Percentiles rank a stretch among this genome's conserved stretches.
phyloP scores from a whole-genome alignment of 805 yeast genomes.

The Cephaloascus fragrans region DNA sequence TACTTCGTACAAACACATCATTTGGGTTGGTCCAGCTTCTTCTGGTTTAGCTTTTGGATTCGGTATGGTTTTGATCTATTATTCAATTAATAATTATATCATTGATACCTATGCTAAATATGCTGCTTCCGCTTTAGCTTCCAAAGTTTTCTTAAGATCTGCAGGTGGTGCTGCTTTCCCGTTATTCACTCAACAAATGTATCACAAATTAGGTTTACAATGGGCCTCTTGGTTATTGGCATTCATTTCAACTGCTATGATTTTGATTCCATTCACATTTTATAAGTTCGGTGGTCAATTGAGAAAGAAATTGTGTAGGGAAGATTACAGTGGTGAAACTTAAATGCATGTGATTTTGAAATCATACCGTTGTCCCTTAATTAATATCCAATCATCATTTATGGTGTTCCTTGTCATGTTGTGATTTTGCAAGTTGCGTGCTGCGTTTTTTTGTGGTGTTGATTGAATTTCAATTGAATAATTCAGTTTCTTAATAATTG shows the following conservation, averaged over 20 bases:
- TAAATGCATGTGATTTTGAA: no score
- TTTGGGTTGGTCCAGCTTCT: constrained; percentile 58
- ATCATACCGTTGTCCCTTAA: no score
- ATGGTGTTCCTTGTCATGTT: no score
- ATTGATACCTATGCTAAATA: constrained; percentile 81
- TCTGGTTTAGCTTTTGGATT: constrained; percentile 51
- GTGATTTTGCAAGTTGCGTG: no score
- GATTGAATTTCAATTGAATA: no score
- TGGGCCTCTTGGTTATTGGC: constrained; percentile 81
- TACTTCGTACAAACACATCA: constrained; percentile 56
- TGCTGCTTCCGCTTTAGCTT: constrained; percentile 75
- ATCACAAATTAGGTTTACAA: constrained; percentile 58
- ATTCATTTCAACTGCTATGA: constrained; percentile 70
- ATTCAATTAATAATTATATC: constrained; percentile 66
- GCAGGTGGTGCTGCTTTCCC: constrained; percentile 88
- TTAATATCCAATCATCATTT: no score
- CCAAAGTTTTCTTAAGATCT: constrained; percentile 70
- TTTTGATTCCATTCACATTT: constrained; percentile 60
- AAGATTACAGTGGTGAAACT: constrained; percentile 43
- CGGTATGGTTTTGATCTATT: constrained; percentile 52
- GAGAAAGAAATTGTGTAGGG: constrained; percentile 58
- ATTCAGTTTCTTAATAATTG: no score
- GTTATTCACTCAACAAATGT: constrained; percentile 74
- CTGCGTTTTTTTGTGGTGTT: no score
- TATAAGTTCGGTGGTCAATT: constrained; percentile 55